These are phyloP conservation scores for Lathyrus oleraceus DNA, from an alignment of 306 rosid species.

Conservation along the genomic window DNA sequence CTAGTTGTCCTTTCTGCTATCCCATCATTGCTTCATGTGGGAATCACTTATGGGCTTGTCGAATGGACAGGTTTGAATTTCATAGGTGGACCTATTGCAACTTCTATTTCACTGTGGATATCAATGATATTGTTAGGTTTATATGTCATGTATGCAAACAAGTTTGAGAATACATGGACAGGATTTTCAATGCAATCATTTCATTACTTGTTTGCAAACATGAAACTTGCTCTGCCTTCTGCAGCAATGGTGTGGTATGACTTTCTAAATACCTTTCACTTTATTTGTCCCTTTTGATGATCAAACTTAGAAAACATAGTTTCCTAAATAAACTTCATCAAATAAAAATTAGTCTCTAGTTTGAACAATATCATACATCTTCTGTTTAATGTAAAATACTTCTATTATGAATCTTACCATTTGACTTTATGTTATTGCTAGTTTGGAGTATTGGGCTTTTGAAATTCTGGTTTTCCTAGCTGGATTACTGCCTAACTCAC, in stretches of 20 bases:
- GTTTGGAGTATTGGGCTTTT: conserved; percentile 94
- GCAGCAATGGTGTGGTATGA: conserved; percentile 82
- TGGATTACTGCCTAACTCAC: conserved; percentile 68
- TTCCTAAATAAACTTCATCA: background rate
- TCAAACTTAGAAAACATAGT: background rate
- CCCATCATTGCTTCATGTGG: conserved; percentile 50
- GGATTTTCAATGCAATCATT: conserved; percentile 71
- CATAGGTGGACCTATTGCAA: conserved; percentile 68
- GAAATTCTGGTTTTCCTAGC: conserved; percentile 80
- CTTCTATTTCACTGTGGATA: conserved; percentile 68
- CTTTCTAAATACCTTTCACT: background rate
- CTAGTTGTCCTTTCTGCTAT: conserved; percentile 51
- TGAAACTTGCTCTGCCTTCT: conserved; percentile 80
- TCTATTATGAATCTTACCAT: conserved; percentile 19
- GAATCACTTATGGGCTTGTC: conserved; percentile 58
- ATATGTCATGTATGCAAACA: conserved; percentile 47
- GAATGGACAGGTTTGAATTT: conserved; percentile 48
- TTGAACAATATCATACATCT: background rate
- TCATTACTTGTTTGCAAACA: conserved; percentile 37
- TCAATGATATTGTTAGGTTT: conserved; percentile 42
- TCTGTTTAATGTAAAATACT: background rate
- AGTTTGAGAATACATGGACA: conserved; percentile 62
- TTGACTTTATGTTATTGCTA: conserved; percentile 35
- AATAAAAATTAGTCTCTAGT: background rate
- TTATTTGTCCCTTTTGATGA: background rate